These are phyloP conservation scores for Blumeria hordei DNA, from an alignment of 2,329 filamentous ascomycete species.

Conservation along the genomic window DNA sequence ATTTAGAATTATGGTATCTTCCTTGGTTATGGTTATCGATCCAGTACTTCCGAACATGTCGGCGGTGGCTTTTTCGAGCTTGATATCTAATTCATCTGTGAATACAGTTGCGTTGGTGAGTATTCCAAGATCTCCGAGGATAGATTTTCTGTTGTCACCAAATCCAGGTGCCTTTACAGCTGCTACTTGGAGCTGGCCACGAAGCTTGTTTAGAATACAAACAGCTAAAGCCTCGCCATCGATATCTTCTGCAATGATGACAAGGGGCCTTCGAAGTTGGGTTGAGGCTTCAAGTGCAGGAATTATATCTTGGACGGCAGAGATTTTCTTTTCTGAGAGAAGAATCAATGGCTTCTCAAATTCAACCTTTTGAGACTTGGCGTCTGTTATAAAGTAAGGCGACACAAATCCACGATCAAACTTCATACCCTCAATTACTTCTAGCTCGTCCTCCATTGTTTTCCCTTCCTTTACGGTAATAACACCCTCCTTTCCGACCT, in stretches of 20 bases:
- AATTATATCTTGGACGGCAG: constrained; percentile 94
- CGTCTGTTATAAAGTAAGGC: constrained; percentile 98
- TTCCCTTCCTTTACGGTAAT: constrained; percentile 99
- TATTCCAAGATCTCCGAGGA: constrained; percentile 87
- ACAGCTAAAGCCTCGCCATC: constrained; percentile 95
- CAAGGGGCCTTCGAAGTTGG: constrained; percentile 76
- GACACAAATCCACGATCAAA: constrained; percentile 98
- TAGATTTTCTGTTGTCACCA: constrained; percentile 99
- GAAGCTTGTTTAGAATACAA: constrained; percentile 99
- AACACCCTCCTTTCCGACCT: constrained; percentile 98
- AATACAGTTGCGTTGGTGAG: constrained; percentile 96
- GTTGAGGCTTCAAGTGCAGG: constrained; percentile 93
- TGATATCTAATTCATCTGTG: constrained; percentile 93
- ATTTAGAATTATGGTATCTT: constrained; percentile 97
- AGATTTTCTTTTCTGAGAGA: constrained; percentile 99
- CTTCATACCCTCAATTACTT: constrained; percentile 98
- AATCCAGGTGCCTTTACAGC: constrained; percentile 98
- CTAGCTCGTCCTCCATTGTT: constrained; percentile 91
- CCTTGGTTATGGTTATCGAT: constrained; percentile 98
- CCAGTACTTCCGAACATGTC: constrained; percentile 95
- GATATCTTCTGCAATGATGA: constrained; percentile 98
- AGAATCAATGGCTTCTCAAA: constrained; percentile 98
- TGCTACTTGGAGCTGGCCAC: constrained; percentile 93
- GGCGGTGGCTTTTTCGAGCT: constrained; percentile 91
- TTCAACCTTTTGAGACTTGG: constrained; percentile 97